Conservation (phyloP, 768 basidiomycete species). For the Podaxis rugospora region DNA sequence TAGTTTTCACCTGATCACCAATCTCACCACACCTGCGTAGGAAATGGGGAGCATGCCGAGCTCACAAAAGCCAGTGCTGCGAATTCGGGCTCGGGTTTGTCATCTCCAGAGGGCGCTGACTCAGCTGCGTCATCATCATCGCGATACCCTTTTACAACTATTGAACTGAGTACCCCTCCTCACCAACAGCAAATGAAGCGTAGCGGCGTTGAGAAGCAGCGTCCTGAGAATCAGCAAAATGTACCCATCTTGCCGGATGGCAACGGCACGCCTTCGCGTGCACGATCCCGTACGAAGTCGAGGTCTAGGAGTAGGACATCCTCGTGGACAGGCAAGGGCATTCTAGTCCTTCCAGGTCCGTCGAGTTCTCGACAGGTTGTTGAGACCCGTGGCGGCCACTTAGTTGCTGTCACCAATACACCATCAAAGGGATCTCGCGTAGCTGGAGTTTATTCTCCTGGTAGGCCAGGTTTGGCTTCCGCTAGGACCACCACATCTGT, state of each 20-base stretch:
- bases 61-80: conserved; percentile 21
- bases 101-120: conserved; percentile 31
- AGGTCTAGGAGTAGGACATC: conserved; percentile 4
- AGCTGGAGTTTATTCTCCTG: neutral
- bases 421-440: conserved; percentile 3
- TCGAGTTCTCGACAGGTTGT: neutral
- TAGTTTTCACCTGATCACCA: neutral
- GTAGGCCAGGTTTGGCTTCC: neutral
- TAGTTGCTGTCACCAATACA: neutral
- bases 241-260: neutral
- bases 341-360: neutral
- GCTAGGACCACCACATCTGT: neutral
- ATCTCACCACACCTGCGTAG: neutral
- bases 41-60: conserved; percentile 12
- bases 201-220: neutral
- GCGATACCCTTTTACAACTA: neutral
- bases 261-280: neutral
- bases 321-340: neutral
- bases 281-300: neutral
- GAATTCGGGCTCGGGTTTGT: conserved; percentile 37
- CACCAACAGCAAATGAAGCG: neutral
- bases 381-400: neutral
- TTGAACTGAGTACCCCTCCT: conserved; percentile 1
- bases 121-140: conserved; percentile 6
- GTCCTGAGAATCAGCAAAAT: neutral